These are phyloP conservation scores for Trypethelium eluteriae DNA, from an alignment of 495 filamentous ascomycete species.

Conservation along the genomic window DNA sequence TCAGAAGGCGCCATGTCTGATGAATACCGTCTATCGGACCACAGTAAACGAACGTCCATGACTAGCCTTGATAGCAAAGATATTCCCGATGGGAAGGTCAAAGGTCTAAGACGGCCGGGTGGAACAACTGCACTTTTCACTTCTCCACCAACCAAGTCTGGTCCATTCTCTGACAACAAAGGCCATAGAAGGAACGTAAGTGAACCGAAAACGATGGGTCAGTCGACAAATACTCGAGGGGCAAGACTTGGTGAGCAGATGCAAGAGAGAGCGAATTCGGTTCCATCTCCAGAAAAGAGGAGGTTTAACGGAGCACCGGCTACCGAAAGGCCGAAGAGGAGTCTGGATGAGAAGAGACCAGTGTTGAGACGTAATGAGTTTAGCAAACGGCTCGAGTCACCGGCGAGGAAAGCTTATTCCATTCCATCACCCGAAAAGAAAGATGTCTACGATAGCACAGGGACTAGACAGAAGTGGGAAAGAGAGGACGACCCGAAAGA, in stretches of 20 bases:
- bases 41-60: slow-evolving; percentile 24
- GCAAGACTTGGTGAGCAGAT: not conserved
- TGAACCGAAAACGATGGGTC: not conserved
- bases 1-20: not conserved
- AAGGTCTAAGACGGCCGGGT: not conserved
- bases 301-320: slow-evolving; percentile 1
- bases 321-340: not conserved
- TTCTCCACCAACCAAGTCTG: not conserved
- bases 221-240: not conserved
- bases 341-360: slow-evolving; percentile 1
- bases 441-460: not conserved
- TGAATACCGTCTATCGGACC: slow-evolving; percentile 15
- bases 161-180: not conserved
- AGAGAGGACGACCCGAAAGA: not conserved
- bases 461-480: not conserved
- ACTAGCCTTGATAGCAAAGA: slow-evolving; percentile 18
- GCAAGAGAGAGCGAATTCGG: slow-evolving; percentile 5
- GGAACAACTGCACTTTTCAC: not conserved
- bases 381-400: not conserved
- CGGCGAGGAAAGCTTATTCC: not conserved
- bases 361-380: not conserved
- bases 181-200: not conserved
- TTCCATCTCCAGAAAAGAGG: slow-evolving; percentile 5
- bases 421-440: not conserved
- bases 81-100: not conserved